These are phyloP conservation scores for Rhodocollybia butyracea DNA, from an alignment of 768 basidiomycete species.

Conservation along the genomic window DNA sequence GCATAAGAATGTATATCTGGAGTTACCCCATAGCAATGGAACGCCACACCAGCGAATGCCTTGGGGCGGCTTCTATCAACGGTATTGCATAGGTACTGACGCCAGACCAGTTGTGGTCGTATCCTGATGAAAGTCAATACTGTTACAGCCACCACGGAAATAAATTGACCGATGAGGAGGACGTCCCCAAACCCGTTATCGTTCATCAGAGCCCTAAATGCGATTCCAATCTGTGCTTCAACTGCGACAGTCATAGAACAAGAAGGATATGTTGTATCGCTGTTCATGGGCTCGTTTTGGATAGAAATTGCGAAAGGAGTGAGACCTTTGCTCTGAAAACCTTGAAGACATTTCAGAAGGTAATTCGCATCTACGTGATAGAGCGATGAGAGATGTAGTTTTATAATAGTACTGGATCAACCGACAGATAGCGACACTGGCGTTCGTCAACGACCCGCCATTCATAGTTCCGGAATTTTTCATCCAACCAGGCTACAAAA, in stretches of 20 bases:
- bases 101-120: constrained; percentile 73
- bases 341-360: constrained; percentile 69
- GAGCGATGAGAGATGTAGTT: background rate
- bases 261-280: constrained; percentile 67
- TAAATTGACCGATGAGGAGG: constrained; percentile 51
- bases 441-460: constrained; percentile 55
- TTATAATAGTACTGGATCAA: background rate
- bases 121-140: constrained; percentile 17
- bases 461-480: constrained; percentile 65
- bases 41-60: constrained; percentile 63
- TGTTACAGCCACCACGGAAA: background rate
- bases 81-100: constrained; percentile 61
- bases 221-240: constrained; percentile 56
- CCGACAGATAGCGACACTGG: constrained; percentile 48
- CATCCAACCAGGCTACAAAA: constrained; percentile 72
- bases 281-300: constrained; percentile 57
- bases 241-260: constrained; percentile 49
- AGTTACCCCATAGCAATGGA: constrained; percentile 36
- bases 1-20: background rate
- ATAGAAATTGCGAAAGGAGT: constrained; percentile 60
- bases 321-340: constrained; percentile 60
- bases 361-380: constrained; percentile 61
- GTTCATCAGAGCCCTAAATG: constrained; percentile 57
- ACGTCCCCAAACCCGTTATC: constrained; percentile 55
- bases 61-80: constrained; percentile 55